Evolutionary conservation across 257 asterid genomes (phyloP).

Genomic region (Verbena officinalis): DNA sequence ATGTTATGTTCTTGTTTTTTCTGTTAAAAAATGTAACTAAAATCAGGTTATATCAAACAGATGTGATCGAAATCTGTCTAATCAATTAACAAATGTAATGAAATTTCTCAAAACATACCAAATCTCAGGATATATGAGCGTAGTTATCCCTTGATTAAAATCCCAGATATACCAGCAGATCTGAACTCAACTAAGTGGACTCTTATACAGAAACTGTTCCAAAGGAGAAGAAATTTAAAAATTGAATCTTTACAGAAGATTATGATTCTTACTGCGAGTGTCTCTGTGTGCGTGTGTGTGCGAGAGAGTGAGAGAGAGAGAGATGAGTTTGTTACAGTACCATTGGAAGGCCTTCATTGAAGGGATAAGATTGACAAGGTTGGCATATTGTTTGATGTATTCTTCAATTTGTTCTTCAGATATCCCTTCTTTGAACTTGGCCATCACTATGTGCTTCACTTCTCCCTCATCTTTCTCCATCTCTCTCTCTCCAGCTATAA

Average conservation of each 20-base stretch:
- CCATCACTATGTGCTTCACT: conserved; percentile 78
- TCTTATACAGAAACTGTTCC: background rate
- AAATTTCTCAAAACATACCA: too few relatives aligned
- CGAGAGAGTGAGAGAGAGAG: conserved; percentile 5
- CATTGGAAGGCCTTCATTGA: conserved; percentile 76
- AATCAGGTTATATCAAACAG: too few relatives aligned
- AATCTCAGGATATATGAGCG: too few relatives aligned
- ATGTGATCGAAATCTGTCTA: too few relatives aligned
- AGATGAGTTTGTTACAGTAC: conserved; percentile 28
- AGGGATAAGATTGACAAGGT: conserved; percentile 69
- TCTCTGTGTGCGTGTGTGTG: background rate
- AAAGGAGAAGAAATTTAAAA: background rate
- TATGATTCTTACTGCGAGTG: background rate
- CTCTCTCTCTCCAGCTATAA: background rate
- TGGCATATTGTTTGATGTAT: conserved; percentile 63
- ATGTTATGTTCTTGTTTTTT: too few relatives aligned
- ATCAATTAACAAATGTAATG: too few relatives aligned
- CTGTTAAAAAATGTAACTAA: too few relatives aligned
- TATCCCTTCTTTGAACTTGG: conserved; percentile 70
- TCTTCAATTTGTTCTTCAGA: conserved; percentile 56
- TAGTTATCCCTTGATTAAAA: too few relatives aligned
- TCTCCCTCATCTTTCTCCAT: conserved; percentile 52
- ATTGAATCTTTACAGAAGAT: background rate
- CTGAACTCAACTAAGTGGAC: too few relatives aligned
- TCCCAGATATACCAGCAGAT: too few relatives aligned